phyloP scores from a whole-genome alignment of 2,329 filamentous ascomycete species.

The Paraconiothyrium brasiliense region DNA sequence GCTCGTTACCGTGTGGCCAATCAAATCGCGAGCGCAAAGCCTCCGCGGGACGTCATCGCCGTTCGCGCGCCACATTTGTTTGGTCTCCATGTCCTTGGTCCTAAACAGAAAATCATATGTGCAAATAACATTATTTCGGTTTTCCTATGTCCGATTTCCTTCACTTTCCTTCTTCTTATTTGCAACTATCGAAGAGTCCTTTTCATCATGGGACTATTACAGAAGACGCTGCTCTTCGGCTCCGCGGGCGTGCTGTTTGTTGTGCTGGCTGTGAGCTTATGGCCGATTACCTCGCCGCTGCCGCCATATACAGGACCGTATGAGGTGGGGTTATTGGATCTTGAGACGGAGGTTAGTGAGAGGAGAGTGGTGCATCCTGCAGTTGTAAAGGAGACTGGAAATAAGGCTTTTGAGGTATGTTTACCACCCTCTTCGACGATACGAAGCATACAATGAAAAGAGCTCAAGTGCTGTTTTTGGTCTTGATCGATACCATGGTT shows the following conservation, averaged over 20 bases:
- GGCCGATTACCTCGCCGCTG: constrained; percentile 53
- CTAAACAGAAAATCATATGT: too few relatives aligned
- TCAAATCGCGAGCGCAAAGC: background rate
- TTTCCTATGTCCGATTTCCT: background rate
- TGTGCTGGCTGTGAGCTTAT: constrained; percentile 51
- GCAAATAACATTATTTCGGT: too few relatives aligned
- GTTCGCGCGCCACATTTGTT: constrained; percentile 11
- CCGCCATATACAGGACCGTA: constrained; percentile 55
- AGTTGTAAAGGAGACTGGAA: constrained; percentile 49
- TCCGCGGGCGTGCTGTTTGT: constrained; percentile 44
- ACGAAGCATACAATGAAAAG: too few relatives aligned
- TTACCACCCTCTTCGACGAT: too few relatives aligned
- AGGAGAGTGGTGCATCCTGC: constrained; percentile 47
- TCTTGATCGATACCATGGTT: too few relatives aligned
- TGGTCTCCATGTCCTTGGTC: too few relatives aligned
- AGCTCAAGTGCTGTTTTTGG: too few relatives aligned
- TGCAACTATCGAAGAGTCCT: too few relatives aligned
- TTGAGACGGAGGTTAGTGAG: constrained; percentile 52
- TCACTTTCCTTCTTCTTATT: background rate
- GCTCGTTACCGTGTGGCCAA: background rate
- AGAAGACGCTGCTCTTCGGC: constrained; percentile 33
- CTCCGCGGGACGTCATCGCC: constrained; percentile 4
- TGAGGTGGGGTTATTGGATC: constrained; percentile 55
- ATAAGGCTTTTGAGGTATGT: constrained; percentile 51
- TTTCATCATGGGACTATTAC: background rate